Evolutionary conservation across 2,329 filamentous ascomycete species (phyloP).

Genomic region (Dothiorella sarmentorum): DNA sequence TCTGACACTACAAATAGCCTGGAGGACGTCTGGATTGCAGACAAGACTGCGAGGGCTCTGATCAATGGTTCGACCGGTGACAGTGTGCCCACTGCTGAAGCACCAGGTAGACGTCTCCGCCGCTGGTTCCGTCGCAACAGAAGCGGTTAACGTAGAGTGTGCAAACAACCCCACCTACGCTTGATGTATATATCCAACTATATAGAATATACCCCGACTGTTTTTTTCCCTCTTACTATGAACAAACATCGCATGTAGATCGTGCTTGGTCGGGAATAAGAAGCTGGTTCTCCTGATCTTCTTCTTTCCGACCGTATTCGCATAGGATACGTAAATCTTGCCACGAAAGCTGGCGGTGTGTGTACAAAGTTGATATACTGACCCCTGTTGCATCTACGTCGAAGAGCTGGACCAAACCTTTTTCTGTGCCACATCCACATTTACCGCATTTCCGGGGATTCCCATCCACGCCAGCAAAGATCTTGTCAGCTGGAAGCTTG

Average conservation of each 20-base stretch:
- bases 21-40: constrained; percentile 64
- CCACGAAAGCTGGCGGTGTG: too few species aligned
- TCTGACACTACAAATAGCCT: constrained; percentile 46
- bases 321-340: too few species aligned
- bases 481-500: constrained; percentile 40
- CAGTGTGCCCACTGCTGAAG: not conserved
- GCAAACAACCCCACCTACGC: not conserved
- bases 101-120: not conserved
- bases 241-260: too few species aligned
- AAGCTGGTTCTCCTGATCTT: too few species aligned
- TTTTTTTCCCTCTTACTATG: not conserved
- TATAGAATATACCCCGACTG: constrained; percentile 11
- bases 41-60: constrained; percentile 20
- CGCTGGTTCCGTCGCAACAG: constrained; percentile 8
- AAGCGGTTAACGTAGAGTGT: constrained; percentile 3
- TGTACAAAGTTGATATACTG: constrained; percentile 45
- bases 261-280: too few species aligned
- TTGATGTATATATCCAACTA: not conserved
- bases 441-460: constrained; percentile 44
- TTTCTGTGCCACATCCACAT: constrained; percentile 45
- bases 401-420: constrained; percentile 32
- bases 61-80: not conserved
- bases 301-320: too few species aligned
- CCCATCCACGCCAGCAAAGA: constrained; percentile 45
- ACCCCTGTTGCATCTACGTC: constrained; percentile 44